Conservation (phyloP, 176 grass and related monocot genomes). For the Melocanna baccifera region DNA sequence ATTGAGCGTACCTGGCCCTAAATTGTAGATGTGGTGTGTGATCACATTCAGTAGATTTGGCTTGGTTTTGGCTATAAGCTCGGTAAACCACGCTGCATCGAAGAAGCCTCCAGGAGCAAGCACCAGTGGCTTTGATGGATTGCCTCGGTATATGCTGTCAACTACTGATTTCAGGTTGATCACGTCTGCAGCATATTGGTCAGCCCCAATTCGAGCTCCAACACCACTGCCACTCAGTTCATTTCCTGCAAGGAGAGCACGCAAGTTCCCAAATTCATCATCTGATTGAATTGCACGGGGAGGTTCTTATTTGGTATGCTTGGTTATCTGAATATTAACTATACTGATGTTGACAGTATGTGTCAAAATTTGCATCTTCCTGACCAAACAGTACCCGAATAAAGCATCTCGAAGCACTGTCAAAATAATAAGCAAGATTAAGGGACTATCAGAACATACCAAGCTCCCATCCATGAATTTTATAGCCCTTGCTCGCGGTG, state of each 20-base stretch:
- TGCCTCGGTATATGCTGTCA: conserved; percentile 37
- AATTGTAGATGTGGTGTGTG: conserved; percentile 90
- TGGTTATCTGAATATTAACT: conserved; percentile 25
- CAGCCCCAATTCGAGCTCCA: conserved; percentile 49
- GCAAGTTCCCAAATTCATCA: background rate
- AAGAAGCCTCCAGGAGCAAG: conserved; percentile 90
- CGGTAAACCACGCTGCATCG: conserved; percentile 53
- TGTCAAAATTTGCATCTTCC: background rate
- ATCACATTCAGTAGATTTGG: conserved; percentile 63
- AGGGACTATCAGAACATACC: conserved; percentile 40
- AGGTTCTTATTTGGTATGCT: background rate
- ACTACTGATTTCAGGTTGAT: conserved; percentile 55
- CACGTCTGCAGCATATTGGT: conserved; percentile 69
- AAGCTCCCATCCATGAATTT: conserved; percentile 88
- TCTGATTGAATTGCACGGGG: background rate
- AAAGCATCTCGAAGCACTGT: background rate
- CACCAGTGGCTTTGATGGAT: conserved; percentile 59
- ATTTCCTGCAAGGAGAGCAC: conserved; percentile 54
- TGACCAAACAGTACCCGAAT: background rate
- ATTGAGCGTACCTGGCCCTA: conserved; percentile 62
- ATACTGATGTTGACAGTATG: background rate
- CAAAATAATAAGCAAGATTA: background rate
- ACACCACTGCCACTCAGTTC: conserved; percentile 75
- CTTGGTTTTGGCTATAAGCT: conserved; percentile 64
- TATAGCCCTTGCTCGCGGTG: conserved; percentile 60